Conservation (phyloP, 192 early-diverging fungal species). For the Entomortierella parvispora region DNA sequence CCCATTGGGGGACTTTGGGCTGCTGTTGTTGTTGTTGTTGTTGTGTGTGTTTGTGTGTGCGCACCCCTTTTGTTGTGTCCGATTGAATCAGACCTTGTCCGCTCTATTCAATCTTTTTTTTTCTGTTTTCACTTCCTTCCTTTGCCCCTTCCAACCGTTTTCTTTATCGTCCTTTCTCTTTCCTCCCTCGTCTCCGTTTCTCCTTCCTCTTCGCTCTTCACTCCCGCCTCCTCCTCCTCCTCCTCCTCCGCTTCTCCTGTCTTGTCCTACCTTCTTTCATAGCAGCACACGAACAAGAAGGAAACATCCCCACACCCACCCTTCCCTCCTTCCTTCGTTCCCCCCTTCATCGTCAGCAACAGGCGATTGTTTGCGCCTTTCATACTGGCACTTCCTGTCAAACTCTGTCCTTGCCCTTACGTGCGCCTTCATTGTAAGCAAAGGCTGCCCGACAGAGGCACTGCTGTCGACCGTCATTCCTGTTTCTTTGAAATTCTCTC, state of each 20-base stretch:
- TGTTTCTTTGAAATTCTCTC: too few species aligned
- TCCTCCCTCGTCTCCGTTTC: background rate
- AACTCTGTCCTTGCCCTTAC: too few species aligned
- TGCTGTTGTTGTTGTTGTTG: too few species aligned
- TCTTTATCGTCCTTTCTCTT: background rate
- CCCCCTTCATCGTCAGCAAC: too few species aligned
- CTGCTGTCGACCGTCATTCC: background rate
- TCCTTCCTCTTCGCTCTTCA: background rate
- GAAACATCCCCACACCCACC: too few species aligned
- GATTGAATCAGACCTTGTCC: too few species aligned
- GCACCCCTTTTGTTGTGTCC: background rate
- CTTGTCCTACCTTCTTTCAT: background rate
- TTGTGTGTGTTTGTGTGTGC: too few species aligned
- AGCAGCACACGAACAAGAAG: background rate
- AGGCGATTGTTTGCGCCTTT: too few species aligned
- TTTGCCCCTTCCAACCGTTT: conserved; percentile 3
- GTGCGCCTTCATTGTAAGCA: too few species aligned
- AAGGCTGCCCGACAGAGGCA: background rate
- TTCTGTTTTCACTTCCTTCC: background rate
- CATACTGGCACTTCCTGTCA: too few species aligned
- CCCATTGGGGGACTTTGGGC: too few species aligned
- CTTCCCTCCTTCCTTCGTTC: too few species aligned
- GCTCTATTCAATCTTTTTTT: background rate
- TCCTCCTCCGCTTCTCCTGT: background rate
- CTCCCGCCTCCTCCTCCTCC: background rate